Evolutionary conservation across 805 yeast species (phyloP).

Genomic region (Zygoascus flipseniorum): DNA sequence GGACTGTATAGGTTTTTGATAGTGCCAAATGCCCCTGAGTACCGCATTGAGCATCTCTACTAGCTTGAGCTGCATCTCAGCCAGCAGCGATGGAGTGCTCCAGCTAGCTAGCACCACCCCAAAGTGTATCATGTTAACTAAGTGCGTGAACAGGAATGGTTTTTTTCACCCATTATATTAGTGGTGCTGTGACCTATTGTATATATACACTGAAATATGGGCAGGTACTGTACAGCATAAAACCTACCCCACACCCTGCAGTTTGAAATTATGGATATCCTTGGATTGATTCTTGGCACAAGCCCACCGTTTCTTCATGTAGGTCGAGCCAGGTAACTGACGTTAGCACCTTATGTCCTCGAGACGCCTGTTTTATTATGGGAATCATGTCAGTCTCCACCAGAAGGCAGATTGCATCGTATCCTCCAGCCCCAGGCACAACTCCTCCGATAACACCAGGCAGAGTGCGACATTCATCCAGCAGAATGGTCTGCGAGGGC

Average conservation of each 20-base stretch:
- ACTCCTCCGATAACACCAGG: conserved; percentile 91
- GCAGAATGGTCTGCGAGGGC: conserved; percentile 54
- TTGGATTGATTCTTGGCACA: background rate
- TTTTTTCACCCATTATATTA: too few relatives aligned
- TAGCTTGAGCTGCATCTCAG: too few relatives aligned
- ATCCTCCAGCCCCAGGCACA: conserved; percentile 98
- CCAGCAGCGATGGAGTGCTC: too few relatives aligned
- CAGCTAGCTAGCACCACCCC: too few relatives aligned
- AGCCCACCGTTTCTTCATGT: conserved; percentile 9
- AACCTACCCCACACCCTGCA: background rate
- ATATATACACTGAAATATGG: background rate
- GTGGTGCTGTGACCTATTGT: background rate
- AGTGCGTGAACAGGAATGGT: too few relatives aligned
- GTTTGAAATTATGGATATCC: background rate
- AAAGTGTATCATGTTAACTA: too few relatives aligned
- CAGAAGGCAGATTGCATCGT: conserved; percentile 79
- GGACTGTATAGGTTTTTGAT: too few relatives aligned
- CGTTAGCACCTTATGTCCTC: background rate
- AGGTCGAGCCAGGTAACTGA: conserved; percentile 14
- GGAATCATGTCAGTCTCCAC: conserved; percentile 41
- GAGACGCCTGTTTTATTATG: conserved; percentile 9
- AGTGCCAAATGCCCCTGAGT: too few relatives aligned
- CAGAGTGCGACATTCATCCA: conserved; percentile 44
- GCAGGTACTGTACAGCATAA: background rate
- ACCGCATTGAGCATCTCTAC: too few relatives aligned